Percentiles rank a stretch among this genome's conserved stretches.
These are phyloP conservation scores for Lactuca saligna DNA, from an alignment of 129 eudicot genomes.

Conservation along the genomic window DNA sequence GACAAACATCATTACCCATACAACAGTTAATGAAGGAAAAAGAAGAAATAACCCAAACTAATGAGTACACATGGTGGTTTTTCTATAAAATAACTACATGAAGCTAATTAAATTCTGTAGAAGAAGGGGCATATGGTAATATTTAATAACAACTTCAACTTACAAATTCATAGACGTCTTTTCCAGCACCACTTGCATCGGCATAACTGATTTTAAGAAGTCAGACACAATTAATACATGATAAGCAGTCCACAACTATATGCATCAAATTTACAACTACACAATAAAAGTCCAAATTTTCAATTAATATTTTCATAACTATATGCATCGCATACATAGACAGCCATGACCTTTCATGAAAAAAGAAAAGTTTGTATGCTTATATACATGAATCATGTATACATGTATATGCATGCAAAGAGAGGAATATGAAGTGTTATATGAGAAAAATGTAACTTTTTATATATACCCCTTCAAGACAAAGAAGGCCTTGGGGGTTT, in stretches of 20 bases:
- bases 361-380: neutral
- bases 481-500: slow-evolving; percentile 1
- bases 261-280: slow-evolving; percentile 4
- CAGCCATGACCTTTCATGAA: neutral
- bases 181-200: slow-evolving; percentile 97
- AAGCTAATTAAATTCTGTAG: neutral
- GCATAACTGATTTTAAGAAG: slow-evolving; percentile 63
- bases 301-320: slow-evolving; percentile 3
- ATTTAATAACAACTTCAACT: slow-evolving; percentile 38
- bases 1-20: neutral
- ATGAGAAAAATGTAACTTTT: neutral
- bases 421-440: neutral
- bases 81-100: neutral
- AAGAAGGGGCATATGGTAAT: slow-evolving; percentile 12
- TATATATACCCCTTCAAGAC: slow-evolving; percentile 10
- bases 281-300: neutral
- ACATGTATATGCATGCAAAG: neutral
- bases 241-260: neutral
- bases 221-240: slow-evolving; percentile 22
- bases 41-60: too few relatives aligned
- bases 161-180: slow-evolving; percentile 96
- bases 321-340: neutral
- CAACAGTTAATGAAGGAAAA: neutral
- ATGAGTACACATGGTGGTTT: neutral
- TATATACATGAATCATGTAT: slow-evolving; percentile 9